Conservation (phyloP, 2,329 filamentous ascomycete species). For the Chaetomium strumarium region DNA sequence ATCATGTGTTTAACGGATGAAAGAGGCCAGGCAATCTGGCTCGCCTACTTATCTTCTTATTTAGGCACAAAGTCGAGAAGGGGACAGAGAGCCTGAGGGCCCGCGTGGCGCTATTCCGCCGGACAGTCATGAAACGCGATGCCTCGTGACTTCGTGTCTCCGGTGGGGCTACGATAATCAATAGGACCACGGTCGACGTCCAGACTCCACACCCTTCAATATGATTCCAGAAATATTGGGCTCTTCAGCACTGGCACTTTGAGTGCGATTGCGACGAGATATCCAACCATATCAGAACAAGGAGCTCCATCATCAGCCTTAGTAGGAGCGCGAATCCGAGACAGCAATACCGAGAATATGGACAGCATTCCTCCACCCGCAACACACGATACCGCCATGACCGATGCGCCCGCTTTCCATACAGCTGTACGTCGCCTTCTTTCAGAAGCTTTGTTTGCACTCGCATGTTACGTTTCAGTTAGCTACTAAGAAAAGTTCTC, state of each 20-base stretch:
- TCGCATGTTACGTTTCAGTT: not conserved
- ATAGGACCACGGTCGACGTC: not conserved
- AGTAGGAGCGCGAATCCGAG: not conserved
- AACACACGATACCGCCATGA: slow-evolving; percentile 12
- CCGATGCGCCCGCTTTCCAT: slow-evolving; percentile 12
- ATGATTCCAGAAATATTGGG: not conserved
- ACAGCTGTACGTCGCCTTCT: slow-evolving; percentile 1
- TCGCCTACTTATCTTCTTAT: too few species aligned
- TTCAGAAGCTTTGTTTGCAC: not conserved
- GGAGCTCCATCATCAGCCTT: not conserved
- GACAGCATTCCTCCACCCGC: not conserved
- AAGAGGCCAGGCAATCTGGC: too few species aligned
- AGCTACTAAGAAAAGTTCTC: not conserved
- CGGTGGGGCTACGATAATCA: slow-evolving; percentile 10
- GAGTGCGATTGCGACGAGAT: not conserved
- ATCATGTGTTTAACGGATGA: slow-evolving; percentile 1
- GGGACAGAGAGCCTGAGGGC: too few species aligned
- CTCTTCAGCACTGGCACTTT: not conserved
- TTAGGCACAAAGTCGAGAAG: slow-evolving; percentile 11
- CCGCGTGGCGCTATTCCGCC: not conserved
- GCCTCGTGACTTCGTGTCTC: slow-evolving; percentile 23
- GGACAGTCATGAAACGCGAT: slow-evolving; percentile 12
- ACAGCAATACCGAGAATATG: not conserved
- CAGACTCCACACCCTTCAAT: not conserved
- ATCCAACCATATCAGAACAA: slow-evolving; percentile 11